These are phyloP conservation scores for Backusella luteola DNA, from an alignment of 192 early-diverging fungal genomes.

Conservation along the genomic window DNA sequence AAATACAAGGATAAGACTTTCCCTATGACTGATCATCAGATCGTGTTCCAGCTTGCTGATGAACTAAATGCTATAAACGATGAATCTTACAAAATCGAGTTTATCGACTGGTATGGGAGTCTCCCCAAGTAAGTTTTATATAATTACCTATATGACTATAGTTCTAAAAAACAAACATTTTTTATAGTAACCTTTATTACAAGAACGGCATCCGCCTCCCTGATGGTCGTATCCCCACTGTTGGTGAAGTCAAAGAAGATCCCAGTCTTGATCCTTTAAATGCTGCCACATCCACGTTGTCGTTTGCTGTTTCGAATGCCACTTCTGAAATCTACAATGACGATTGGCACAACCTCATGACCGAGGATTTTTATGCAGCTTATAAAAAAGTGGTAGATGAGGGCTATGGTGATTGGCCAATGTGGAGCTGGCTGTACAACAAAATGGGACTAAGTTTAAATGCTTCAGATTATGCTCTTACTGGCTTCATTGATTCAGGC, in stretches of 20 bases:
- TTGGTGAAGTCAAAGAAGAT: constrained; percentile 4
- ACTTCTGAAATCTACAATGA: background rate
- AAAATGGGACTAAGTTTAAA: constrained; percentile 19
- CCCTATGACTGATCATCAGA: constrained; percentile 28
- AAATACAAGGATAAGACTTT: no score
- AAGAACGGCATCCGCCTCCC: constrained; percentile 18
- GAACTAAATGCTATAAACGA: constrained; percentile 22
- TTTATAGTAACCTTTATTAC: constrained; percentile 20
- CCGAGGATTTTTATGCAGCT: constrained; percentile 14
- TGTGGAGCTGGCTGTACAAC: constrained; percentile 10
- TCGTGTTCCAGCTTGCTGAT: constrained; percentile 28
- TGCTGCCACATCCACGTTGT: background rate
- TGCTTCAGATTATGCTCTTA: constrained; percentile 2
- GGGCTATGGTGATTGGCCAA: constrained; percentile 18
- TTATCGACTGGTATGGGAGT: constrained; percentile 15
- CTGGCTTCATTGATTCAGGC: background rate
- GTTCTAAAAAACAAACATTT: no score
- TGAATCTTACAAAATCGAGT: constrained; percentile 4
- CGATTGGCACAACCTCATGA: constrained; percentile 14
- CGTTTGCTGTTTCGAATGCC: background rate
- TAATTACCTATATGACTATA: no score
- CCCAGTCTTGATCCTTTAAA: background rate
- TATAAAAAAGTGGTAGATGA: constrained; percentile 8
- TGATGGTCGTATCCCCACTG: constrained; percentile 17
- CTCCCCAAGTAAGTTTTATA: constrained; percentile 30